Evolutionary conservation across 164 flowering plant species (phyloP), one percentile per base, ranked within the genome.

Genomic region (Liquidambar formosana): DNA sequence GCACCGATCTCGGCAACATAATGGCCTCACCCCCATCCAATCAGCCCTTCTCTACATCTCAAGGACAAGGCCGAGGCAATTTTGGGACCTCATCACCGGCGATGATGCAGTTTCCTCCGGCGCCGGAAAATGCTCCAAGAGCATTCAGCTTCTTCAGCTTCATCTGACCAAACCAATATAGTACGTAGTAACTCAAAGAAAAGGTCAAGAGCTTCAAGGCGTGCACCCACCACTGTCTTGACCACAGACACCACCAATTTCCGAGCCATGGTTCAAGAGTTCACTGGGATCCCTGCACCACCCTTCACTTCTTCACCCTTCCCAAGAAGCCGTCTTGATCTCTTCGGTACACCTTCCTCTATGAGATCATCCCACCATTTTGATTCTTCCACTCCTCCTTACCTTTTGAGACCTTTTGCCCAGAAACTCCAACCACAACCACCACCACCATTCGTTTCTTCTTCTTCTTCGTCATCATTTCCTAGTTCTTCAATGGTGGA

Each of bases 211-310:
- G 92, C 89, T 5, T 86, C 92, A 0, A 57, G 88, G 71, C 74
- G 85, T 10, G 88, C 89, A 1, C 89, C 92, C 1, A 88, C 92
- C 1, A 88, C 92, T 1, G 89, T 88, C 10, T 65, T 88, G 59
- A 84, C 88, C 23, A 88, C 92, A 8, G 92, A 88, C 83, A 84
- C 92, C 57, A 54, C 85, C 41, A 86, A 88, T 67, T 88, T 88
- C 87, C 66, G 89, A 54, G 84, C 86, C 74, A 86, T 88, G 92
- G 92, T 88, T 64, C 92, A 88, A 73, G 92, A 88, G 60, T 88
- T 88, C 67, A 88, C 92, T 1, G 92, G 92, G 43, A 84, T 88
- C 52, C 89, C 92, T 0, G 81, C 85, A 1, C 87, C 84, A 4
- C 92, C 91, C 0, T 85, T 87, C 57, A 47, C 82, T 8, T 71